Evolutionary conservation across 352 stramenopile genomes (phyloP).

Genomic region (Phytophthora boehmeriae): DNA sequence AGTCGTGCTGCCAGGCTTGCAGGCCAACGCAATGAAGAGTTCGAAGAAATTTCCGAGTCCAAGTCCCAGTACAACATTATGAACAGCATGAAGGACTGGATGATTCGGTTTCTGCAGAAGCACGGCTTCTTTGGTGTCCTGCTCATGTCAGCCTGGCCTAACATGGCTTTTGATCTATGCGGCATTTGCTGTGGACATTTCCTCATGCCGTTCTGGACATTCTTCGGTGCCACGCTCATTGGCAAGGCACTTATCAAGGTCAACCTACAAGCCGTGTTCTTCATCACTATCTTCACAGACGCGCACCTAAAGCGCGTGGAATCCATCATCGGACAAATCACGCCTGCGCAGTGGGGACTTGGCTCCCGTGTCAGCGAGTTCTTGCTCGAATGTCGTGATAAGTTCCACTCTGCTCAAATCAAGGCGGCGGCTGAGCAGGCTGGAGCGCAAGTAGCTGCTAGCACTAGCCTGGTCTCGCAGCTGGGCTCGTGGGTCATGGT

Average conservation of each 20-base stretch:
- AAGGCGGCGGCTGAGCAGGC: constrained; percentile 66
- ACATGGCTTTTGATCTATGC: constrained; percentile 95
- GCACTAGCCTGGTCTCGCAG: constrained; percentile 80
- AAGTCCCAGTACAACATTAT: constrained; percentile 88
- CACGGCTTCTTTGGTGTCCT: constrained; percentile 94
- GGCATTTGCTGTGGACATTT: constrained; percentile 95
- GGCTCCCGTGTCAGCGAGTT: constrained; percentile 86
- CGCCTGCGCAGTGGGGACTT: constrained; percentile 73
- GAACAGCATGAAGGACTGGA: constrained; percentile 93
- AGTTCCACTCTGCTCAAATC: constrained; percentile 82
- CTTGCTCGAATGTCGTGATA: constrained; percentile 84
- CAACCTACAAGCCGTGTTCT: constrained; percentile 90
- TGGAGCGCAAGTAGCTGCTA: constrained; percentile 40
- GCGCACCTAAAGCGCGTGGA: constrained; percentile 84
- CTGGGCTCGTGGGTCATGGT: constrained; percentile 85
- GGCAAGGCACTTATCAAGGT: constrained; percentile 94
- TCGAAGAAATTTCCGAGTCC: constrained; percentile 86
- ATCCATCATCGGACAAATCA: constrained; percentile 81
- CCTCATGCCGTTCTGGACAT: constrained; percentile 95
- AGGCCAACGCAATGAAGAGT: constrained; percentile 89
- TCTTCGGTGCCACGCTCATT: constrained; percentile 94
- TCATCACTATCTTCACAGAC: constrained; percentile 92
- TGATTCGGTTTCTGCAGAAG: constrained; percentile 92
- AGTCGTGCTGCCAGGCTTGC: constrained; percentile 85
- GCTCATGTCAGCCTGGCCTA: constrained; percentile 94